Conservation (phyloP, 208 protist species). For the Acanthamoeba healyi region DNA sequence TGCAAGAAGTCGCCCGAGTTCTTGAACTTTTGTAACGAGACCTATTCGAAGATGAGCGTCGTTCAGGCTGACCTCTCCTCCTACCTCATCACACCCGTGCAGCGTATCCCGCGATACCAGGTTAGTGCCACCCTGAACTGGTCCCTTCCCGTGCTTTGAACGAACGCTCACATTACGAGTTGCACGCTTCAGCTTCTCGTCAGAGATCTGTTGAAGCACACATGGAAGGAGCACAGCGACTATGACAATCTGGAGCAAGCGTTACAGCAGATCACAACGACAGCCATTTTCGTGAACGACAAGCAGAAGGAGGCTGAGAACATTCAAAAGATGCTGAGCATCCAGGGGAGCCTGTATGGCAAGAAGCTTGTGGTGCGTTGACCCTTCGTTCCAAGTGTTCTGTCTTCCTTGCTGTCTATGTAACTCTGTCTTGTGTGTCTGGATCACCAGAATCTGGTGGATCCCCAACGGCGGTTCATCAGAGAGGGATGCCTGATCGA, state of each 20-base stretch:
- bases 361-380: slow-evolving; percentile 37
- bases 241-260: slow-evolving; percentile 25
- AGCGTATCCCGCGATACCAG: slow-evolving; percentile 54
- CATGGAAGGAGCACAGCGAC: slow-evolving; percentile 58
- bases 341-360: slow-evolving; percentile 26
- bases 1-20: slow-evolving; percentile 59
- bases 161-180: not conserved
- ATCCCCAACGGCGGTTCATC: slow-evolving; percentile 44
- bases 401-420: not conserved
- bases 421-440: not conserved
- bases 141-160: not conserved
- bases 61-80: slow-evolving; percentile 20
- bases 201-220: slow-evolving; percentile 40
- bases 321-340: slow-evolving; percentile 63
- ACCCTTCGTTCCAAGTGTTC: not conserved
- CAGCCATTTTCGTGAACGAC: slow-evolving; percentile 49
- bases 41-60: slow-evolving; percentile 35
- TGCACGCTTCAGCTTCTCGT: slow-evolving; percentile 12
- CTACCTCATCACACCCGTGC: slow-evolving; percentile 49
- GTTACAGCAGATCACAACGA: slow-evolving; percentile 28
- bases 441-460: slow-evolving; percentile 16
- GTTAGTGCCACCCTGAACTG: not conserved
- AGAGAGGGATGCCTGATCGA: slow-evolving; percentile 34
- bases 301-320: slow-evolving; percentile 60
- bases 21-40: not conserved